Conservation (phyloP, 495 filamentous ascomycete genomes). For the Talaromyces proteolyticus region DNA sequence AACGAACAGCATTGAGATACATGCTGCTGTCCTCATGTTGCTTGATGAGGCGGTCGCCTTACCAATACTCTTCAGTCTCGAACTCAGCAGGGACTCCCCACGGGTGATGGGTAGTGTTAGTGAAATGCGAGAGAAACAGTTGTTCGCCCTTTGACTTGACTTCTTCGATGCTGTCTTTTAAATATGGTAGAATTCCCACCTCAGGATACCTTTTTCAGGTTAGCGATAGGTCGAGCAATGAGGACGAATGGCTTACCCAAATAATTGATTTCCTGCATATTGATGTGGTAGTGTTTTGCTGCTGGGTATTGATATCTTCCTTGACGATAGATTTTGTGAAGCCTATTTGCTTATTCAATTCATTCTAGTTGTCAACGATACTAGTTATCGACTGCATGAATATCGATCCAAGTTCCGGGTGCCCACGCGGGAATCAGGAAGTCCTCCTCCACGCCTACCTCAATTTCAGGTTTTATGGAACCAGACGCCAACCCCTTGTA, state of each 20-base stretch:
- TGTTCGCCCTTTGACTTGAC: constrained; percentile 21
- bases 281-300: constrained; percentile 22
- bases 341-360: constrained; percentile 27
- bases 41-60: constrained; percentile 9
- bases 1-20: constrained; percentile 37
- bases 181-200: constrained; percentile 13
- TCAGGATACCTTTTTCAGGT: constrained; percentile 11
- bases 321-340: constrained; percentile 24
- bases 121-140: constrained; percentile 35
- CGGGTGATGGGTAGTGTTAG: constrained; percentile 35
- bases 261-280: constrained; percentile 32
- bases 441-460: too few species aligned
- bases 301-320: constrained; percentile 17
- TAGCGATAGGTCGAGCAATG: background rate
- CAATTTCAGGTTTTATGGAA: too few species aligned
- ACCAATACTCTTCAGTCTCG: constrained; percentile 19
- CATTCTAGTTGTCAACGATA: constrained; percentile 27
- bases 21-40: constrained; percentile 23
- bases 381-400: constrained; percentile 35
- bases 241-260: constrained; percentile 17
- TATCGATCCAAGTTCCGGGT: too few species aligned
- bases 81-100: constrained; percentile 26
- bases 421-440: too few species aligned
- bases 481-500: too few species aligned
- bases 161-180: constrained; percentile 23